Conservation (phyloP, 345 rosid genomes). For the Acer yangbiense region DNA sequence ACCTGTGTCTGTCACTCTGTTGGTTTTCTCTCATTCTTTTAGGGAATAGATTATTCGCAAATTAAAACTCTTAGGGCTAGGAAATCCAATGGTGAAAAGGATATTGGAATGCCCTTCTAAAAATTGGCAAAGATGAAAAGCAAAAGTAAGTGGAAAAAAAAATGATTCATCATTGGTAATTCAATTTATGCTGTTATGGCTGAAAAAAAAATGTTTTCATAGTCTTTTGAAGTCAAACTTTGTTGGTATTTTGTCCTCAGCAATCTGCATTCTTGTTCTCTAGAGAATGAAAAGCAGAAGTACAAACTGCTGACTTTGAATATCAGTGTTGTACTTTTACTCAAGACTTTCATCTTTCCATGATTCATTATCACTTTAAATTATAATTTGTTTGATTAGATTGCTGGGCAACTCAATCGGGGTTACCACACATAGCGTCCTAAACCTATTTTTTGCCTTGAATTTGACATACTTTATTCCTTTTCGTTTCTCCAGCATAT, state of each 20-base stretch:
- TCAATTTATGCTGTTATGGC: neutral
- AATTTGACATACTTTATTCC: slow-evolving; percentile 11
- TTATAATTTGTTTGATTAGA: neutral
- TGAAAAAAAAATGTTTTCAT: neutral
- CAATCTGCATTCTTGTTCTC: neutral
- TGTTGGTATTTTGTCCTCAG: neutral
- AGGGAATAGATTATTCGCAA: neutral
- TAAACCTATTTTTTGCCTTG: neutral
- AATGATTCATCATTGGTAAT: neutral
- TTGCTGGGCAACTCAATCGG: neutral
- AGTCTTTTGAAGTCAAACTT: neutral
- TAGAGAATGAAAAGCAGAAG: neutral
- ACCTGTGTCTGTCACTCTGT: too few species aligned
- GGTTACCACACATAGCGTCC: neutral
- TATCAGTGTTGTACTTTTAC: neutral
- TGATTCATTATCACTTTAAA: neutral
- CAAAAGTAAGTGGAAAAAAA: neutral
- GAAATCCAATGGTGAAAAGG: neutral
- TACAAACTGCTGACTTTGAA: neutral
- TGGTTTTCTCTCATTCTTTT: neutral
- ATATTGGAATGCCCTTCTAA: neutral
- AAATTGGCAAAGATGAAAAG: neutral
- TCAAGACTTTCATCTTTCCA: neutral
- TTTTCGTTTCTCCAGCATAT: neutral
- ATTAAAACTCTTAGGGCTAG: neutral